Percentiles rank a stretch among this genome's conserved stretches.
Conservation (phyloP, 306 rosid species). For the Cicer pinnatifidum region DNA sequence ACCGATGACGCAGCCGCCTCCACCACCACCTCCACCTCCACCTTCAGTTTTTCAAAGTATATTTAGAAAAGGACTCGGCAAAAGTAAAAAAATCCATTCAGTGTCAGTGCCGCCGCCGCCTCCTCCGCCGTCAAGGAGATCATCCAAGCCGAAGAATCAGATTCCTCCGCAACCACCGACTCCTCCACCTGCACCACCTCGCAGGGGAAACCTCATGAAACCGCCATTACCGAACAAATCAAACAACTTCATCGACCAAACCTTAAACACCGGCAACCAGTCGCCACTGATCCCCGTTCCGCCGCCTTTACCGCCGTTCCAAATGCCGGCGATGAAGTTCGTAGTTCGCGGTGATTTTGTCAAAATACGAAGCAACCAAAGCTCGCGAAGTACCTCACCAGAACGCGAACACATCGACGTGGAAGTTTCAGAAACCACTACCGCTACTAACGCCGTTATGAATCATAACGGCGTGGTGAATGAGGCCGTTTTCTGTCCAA, state of each 20-base stretch:
- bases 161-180: conserved; percentile 45
- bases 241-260: conserved; percentile 35
- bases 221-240: conserved; percentile 73
- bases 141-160: conserved; percentile 47
- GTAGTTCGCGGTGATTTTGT: conserved; percentile 59
- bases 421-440: conserved; percentile 30
- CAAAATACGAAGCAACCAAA: conserved; percentile 61
- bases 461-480: conserved; percentile 43
- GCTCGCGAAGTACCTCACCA: conserved; percentile 70
- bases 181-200: conserved; percentile 37
- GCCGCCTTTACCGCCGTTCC: conserved; percentile 71
- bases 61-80: conserved; percentile 64
- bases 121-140: conserved; percentile 51
- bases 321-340: conserved; percentile 55
- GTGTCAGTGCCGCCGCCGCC: conserved; percentile 56
- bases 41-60: conserved; percentile 69
- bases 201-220: conserved; percentile 35
- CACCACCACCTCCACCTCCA: conserved; percentile 69
- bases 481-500: conserved; percentile 67
- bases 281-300: conserved; percentile 65
- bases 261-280: conserved; percentile 49
- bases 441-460: not conserved
- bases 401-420: conserved; percentile 52
- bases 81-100: conserved; percentile 69
- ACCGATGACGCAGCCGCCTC: conserved; percentile 60